Evolutionary conservation across 345 rosid genomes (phyloP), one percentile per base, ranked within the genome.

Genomic region (Kandelia obovata): DNA sequence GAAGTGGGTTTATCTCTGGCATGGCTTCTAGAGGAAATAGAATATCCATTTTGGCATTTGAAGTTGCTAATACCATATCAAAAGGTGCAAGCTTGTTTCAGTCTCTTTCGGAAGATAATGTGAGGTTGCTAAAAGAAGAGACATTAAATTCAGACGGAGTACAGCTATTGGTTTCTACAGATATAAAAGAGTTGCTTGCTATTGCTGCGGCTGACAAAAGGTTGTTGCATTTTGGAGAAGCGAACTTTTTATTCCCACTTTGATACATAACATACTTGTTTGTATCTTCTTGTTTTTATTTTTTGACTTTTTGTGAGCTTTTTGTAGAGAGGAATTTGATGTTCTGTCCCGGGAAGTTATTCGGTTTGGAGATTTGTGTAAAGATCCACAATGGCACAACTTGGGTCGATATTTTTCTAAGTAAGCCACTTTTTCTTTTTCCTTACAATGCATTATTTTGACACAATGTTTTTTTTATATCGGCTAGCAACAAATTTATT

Each of bases 181-280:
- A 92, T 66, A 81, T 79, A 61, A 62, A 57, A 35, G 96, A 86
- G 83, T 78, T 94, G 83, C 85, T 83, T 25, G 72, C 73, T 21
- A 83, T 94, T 79, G 96, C 92, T 78, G 96, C 96, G 57, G 81
- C 93, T 67, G 98, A 94, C 79, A 92, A 91, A 84, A 91, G 95
- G 97, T 94, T 69, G 73, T 34, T 80, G 65, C 72, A 64, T 65
- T 17, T 43, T 56, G 52, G n/a, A 56, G 59, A 27, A 56, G 28
- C 7, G 13, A 27, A 25, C 2, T 31, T 27, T 46, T 20, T 53
- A 27, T 46, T 19, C 39, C 57, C 39, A 43, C 8, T 39, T 26
- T 23, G 52, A 16, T 55, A 43, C 5, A 3, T 43, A 11, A 43
- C 49, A 43, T 13, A 43, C 17, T 43, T 13, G 49, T 43, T 43